Conservation (phyloP, 108 stramenopile genomes). For the Epithemia pelagica region DNA sequence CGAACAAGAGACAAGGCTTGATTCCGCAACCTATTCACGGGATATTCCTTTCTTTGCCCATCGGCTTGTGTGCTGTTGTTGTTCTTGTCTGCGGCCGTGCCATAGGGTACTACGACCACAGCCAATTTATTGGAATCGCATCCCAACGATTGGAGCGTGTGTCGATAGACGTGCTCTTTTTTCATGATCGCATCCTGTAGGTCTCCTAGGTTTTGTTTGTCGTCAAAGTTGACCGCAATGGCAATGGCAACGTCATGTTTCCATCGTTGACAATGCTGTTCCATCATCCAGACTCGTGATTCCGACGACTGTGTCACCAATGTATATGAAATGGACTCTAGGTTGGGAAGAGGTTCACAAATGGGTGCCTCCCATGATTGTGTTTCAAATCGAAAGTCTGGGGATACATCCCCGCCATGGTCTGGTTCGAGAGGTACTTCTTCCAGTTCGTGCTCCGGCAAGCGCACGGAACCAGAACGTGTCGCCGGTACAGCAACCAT, state of each 20-base stretch:
- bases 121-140: background rate
- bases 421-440: too few species aligned
- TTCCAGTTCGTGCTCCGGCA: too few species aligned
- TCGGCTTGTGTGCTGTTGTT: background rate
- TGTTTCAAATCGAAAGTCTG: too few species aligned
- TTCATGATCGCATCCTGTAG: constrained; percentile 34
- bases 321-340: constrained; percentile 28
- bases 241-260: background rate
- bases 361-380: background rate
- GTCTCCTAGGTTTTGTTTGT: constrained; percentile 1
- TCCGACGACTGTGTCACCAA: constrained; percentile 35
- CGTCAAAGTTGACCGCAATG: background rate
- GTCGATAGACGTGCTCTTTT: constrained; percentile 7
- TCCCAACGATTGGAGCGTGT: background rate
- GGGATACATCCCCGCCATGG: too few species aligned
- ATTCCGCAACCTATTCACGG: constrained; percentile 86
- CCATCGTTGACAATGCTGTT: constrained; percentile 55
- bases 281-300: constrained; percentile 58
- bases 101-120: background rate
- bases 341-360: background rate
- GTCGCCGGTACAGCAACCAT: too few species aligned
- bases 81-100: background rate
- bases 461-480: too few species aligned
- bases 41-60: constrained; percentile 41
- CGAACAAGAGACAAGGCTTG: constrained; percentile 55